Base-by-base conservation (phyloP, 1,284 basidiomycete genomes). In the Chondrostereum purpureum region DNA sequence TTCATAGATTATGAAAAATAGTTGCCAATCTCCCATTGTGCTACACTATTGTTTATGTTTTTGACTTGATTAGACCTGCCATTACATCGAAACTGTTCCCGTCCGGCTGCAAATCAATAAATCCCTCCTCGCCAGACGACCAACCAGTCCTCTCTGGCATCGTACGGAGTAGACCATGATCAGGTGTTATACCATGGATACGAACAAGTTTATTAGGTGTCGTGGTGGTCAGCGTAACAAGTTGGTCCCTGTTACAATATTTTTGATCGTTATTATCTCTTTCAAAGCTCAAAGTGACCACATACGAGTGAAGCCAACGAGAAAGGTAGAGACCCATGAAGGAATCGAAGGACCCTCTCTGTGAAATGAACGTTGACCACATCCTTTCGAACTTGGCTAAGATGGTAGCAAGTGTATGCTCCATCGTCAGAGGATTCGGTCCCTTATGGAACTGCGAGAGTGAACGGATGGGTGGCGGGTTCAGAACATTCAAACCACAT, bases 81-180 rank as follows among this genome's bases (percentile, higher is more conserved):
- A 98, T 88, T 58, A 98, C 75, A 63, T 98, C 95, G 58, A 99
- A 98, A 58, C 89, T 91, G 62, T 99, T 99, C 21, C 94, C 92
- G 58, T 98, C 93, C 2, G 95, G 96, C 63, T 97, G 95, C 17
- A 83, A 59, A 56, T 80, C 77, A 36, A 87, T 75, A 55, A 71
- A 83, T 19, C 63, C 65, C 12, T 57, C 53, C 13, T 62, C 54
- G 5, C 55, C 58, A 52, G 52, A 45, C 47, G 54, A 55, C 65
- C 59, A 70, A 21, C 62, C 70, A 38, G 60, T 62, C 20, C 67
- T 60, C 50, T 82, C 74, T 1, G 85, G 83, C 8, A 90, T 64
- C 2, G 93, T 95, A 43, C 92, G 81, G 47, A 99, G 65, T 24
- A 96, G 69, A 0, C 95, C 95, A 55, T 92, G 75, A 51, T 97